A percentile compares a stretch with the other conserved stretches of the same genome.
These are phyloP conservation scores for Penicillium manginii DNA, from an alignment of 495 filamentous ascomycete species.

Conservation along the genomic window DNA sequence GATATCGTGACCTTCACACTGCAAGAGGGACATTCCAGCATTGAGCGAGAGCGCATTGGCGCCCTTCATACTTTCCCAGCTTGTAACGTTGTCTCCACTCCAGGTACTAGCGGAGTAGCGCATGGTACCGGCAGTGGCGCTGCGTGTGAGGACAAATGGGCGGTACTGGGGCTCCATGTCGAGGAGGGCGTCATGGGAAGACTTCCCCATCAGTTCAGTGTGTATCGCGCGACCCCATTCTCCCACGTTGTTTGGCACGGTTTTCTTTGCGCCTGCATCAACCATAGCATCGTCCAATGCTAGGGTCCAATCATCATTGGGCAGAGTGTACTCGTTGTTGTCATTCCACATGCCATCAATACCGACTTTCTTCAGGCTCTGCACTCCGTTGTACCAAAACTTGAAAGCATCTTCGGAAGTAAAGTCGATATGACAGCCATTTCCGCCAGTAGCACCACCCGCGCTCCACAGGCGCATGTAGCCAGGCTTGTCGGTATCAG, in stretches of 20 bases:
- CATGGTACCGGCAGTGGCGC: conserved; percentile 69
- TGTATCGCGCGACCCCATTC: conserved; percentile 67
- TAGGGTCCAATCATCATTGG: conserved; percentile 64
- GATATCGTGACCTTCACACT: conserved; percentile 72
- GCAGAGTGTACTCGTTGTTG: conserved; percentile 74
- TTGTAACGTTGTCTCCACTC: conserved; percentile 68
- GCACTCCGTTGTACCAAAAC: conserved; percentile 70
- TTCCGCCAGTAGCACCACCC: conserved; percentile 66
- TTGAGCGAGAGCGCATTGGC: conserved; percentile 67
- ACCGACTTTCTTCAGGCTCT: conserved; percentile 59
- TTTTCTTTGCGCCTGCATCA: conserved; percentile 35
- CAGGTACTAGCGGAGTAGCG: conserved; percentile 67
- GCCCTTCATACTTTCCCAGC: conserved; percentile 71
- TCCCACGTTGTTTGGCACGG: conserved; percentile 46
- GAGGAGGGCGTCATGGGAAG: conserved; percentile 64
- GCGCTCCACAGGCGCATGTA: conserved; percentile 68
- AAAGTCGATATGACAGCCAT: conserved; percentile 73
- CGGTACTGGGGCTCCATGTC: conserved; percentile 57
- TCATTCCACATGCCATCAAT: conserved; percentile 79
- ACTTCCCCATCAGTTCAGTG: conserved; percentile 67
- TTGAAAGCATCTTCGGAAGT: conserved; percentile 64
- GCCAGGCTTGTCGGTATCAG: conserved; percentile 53
- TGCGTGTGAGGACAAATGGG: conserved; percentile 68
- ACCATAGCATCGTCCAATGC: conserved; percentile 52
- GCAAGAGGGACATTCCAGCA: conserved; percentile 65